Evolutionary conservation across 805 yeast species (phyloP).

Genomic region (Starmerella kuoi): DNA sequence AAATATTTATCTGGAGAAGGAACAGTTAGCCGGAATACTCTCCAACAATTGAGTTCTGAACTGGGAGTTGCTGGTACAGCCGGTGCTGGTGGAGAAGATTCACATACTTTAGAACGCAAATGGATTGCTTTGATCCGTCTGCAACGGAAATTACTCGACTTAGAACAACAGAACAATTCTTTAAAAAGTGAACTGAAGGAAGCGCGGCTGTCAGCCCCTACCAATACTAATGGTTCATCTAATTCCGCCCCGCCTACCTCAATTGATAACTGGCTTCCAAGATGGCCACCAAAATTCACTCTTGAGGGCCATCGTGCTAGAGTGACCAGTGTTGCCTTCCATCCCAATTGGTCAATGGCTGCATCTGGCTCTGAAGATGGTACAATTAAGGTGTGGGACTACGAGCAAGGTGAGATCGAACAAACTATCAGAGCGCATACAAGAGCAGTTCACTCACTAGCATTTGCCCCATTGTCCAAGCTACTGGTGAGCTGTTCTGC

Average conservation of each 20-base stretch:
- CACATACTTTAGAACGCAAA: slow-evolving; percentile 48
- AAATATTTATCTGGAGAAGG: slow-evolving; percentile 32
- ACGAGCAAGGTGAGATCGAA: slow-evolving; percentile 50
- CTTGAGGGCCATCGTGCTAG: slow-evolving; percentile 48
- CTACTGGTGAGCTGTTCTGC: slow-evolving; percentile 40
- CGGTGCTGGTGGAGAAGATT: slow-evolving; percentile 19
- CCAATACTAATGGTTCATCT: not conserved
- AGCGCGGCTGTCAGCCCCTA: slow-evolving; percentile 3
- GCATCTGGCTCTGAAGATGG: slow-evolving; percentile 66
- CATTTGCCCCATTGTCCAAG: slow-evolving; percentile 38
- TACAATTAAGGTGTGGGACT: slow-evolving; percentile 58
- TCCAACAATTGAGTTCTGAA: not conserved
- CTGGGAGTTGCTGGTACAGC: slow-evolving; percentile 4
- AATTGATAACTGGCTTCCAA: slow-evolving; percentile 53
- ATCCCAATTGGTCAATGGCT: slow-evolving; percentile 57
- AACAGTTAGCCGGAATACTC: slow-evolving; percentile 13
- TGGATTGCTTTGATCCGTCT: slow-evolving; percentile 78
- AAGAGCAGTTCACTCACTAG: slow-evolving; percentile 47
- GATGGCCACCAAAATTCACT: slow-evolving; percentile 31
- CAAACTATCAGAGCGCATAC: slow-evolving; percentile 63
- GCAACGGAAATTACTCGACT: slow-evolving; percentile 55
- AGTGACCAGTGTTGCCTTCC: slow-evolving; percentile 53
- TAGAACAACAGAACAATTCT: slow-evolving; percentile 47
- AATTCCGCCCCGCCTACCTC: not conserved
- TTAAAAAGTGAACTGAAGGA: slow-evolving; percentile 30